Evolutionary conservation across 2,329 filamentous ascomycete genomes (phyloP), one percentile per base, ranked within the genome.

Genomic region (Ascochyta clinopodiicola): DNA sequence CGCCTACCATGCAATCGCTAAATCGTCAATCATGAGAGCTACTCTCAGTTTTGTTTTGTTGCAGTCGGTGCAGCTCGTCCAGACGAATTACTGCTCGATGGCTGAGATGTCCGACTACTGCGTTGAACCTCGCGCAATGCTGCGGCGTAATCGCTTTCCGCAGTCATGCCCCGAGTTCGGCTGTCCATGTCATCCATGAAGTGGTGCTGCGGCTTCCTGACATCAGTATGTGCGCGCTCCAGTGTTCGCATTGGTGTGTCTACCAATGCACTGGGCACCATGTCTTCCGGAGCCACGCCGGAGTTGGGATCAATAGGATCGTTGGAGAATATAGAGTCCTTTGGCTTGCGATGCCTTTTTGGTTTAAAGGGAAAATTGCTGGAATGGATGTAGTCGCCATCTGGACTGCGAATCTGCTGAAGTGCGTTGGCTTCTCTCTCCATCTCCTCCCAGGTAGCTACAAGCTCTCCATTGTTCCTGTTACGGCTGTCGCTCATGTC

Each of bases 401-500:
- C 70, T 0, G 71, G 71, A 46, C 68, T 72, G 51, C 57, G 56
- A 12, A 67, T 59, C 4, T 66, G 59, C 25, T 65, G 60, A 2
- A 67, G 59, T n/a, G 57, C 46, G n/a, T 62, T 62, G 7, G 70
- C 64, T 51, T 72, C 71, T 13, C 67, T 52, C 43, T 70, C 72
- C 59, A 69, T 64, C 44, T 71, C 65, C 62, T 74, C 72, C 73
- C 72, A 75, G 1, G 68, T 69, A 8, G 68, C 62, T 17, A 73
- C 67, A 7, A 75, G 60, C 36, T 66, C 63, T 21, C 67, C 67
- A 39, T 67, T 63, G 27, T 71, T 69, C 32, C 66, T 65, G 21
- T 64, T 66, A 19, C 72, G 69, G 37, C 68, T 70, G 44, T 75
- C 73, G 49, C 67, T 73, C 50, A 61, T 63, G 54, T 76, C 73